Evolutionary conservation across 768 basidiomycete genomes (phyloP), one percentile per base, ranked within the genome.

Genomic region (Lactifluus piperatus): DNA sequence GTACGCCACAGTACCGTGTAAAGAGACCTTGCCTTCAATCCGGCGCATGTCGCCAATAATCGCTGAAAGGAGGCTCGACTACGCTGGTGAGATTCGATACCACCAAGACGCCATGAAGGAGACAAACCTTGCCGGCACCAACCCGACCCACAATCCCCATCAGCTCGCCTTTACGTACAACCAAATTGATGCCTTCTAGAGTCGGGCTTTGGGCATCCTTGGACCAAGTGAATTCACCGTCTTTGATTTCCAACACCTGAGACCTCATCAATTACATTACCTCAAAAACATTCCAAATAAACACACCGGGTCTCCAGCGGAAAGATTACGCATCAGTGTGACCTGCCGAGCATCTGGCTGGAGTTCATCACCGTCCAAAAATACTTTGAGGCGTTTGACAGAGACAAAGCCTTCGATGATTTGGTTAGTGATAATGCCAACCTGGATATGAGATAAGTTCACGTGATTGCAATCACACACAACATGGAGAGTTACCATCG

Each of bases 331-430:
- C 26, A 73, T 76, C 2, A 71, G 65, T 10, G 82, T 68, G 27
- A 87, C 61, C 45, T 77, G 77, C n/a, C 88, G 76, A 0, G 90
- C 90, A 67, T 92, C 88, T 0, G 69, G 65, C 66, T 95, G 92
- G 4, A 97, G 78, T 69, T 98, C 93, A 26, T 84, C 81, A 2
- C 86, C 86, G 20, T 70, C 73, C 63, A 98, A 74, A 72, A 94
- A 98, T 2, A 75, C 74, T 3, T 85, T 81, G 29, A 97, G 74
- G 43, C 93, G 89, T 46, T 79, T 80, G 27, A 91, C 81, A 1
- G 92, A 94, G 16, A 97, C 93, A 24, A 85, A 67, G 0, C 93
- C 88, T 68, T 94, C 91, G 62, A 97, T 87, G 64, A 92, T 80
- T 68, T 86, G 89, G 26, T 86, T 84, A 0, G 82, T 87, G 10